phyloP scores from a whole-genome alignment of 331 rosid genomes.

The Prunus yedoensis region DNA sequence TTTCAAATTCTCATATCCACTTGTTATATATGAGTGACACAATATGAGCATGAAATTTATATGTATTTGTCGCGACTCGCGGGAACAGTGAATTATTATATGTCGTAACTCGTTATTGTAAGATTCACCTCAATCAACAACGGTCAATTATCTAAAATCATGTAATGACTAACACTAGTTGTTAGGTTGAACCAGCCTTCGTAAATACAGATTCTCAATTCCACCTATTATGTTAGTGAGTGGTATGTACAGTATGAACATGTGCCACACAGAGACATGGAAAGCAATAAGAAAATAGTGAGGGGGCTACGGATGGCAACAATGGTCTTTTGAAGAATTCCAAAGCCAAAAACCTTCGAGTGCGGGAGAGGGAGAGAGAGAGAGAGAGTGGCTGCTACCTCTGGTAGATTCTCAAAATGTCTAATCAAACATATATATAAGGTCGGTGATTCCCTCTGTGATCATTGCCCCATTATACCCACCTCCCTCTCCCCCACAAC shows the following conservation, averaged over 20 bases:
- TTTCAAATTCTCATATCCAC: no score
- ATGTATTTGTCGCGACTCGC: no score
- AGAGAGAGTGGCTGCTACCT: conserved; percentile 20
- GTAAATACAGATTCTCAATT: not conserved
- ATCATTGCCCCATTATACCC: conserved; percentile 44
- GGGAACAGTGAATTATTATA: not conserved
- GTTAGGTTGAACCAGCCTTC: not conserved
- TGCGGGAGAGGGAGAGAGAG: conserved; percentile 19
- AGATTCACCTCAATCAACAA: not conserved
- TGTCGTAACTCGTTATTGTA: not conserved
- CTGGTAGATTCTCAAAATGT: conserved; percentile 71
- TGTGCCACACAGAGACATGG: conserved; percentile 14
- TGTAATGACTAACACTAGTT: not conserved
- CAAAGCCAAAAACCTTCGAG: conserved; percentile 12
- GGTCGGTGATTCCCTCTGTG: conserved; percentile 54
- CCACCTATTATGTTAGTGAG: conserved; percentile 3
- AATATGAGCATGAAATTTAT: no score
- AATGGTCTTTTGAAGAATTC: conserved; percentile 29
- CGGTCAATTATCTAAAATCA: not conserved
- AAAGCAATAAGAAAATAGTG: conserved; percentile 29
- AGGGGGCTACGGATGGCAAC: conserved; percentile 31
- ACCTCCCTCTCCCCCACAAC: conserved; percentile 29
- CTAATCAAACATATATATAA: conserved; percentile 50
- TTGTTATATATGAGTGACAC: no score
- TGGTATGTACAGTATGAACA: not conserved